Base-by-base conservation (phyloP, 208 protist genomes). In the Trypanosoma cruzi region DNA sequence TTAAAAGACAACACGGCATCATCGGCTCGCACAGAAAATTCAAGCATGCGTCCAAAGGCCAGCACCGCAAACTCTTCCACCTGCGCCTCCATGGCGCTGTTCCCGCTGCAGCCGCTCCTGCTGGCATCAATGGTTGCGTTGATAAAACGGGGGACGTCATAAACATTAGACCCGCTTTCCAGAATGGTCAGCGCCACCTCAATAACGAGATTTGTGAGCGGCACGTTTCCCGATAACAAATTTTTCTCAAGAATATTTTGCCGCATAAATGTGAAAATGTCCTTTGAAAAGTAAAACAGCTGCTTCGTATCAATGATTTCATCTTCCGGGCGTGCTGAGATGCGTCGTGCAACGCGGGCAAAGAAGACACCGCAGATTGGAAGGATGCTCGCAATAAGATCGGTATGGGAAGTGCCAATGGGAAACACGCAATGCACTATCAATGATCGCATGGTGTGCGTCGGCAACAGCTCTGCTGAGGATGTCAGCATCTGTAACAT, bases 271-370 rank as follows among this genome's bases (percentile, higher is more conserved):
- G 53, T 69, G 4, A 83, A 48, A 1, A 92, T 73, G 31, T 93
- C 87, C 50, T 88, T 90, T 13, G 84, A 81, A 64, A 83, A 86
- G 62, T 78, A 84, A 34, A 88, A 77, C 71, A 83, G 84, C 58
- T 91, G 85, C 60, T 84, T 90, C 13, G 62, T 46, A 52, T 89
- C 74, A 7, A 80, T 60, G 22, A 92, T 76, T 8, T 95, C 86
- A 31, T 84, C 80, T 14, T 83, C 69, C 34, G 55, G 14, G 71
- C 48, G 53, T 61, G 34, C 50, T 58, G 64, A n/a, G 56, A 20
- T 55, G 10, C 68, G 65, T 28, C 68, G 61, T 10, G 34, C 46
- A 6, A 36, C 40, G 8, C 36, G 60, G 16, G 32, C n/a, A 46
- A 90, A 94, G 53, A 90, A 89, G 40, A 36, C 44, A 36, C 55